Evolutionary conservation across 441 rosid species (phyloP), one percentile per base, ranked within the genome.

Genomic region (Adansonia grandidieri): DNA sequence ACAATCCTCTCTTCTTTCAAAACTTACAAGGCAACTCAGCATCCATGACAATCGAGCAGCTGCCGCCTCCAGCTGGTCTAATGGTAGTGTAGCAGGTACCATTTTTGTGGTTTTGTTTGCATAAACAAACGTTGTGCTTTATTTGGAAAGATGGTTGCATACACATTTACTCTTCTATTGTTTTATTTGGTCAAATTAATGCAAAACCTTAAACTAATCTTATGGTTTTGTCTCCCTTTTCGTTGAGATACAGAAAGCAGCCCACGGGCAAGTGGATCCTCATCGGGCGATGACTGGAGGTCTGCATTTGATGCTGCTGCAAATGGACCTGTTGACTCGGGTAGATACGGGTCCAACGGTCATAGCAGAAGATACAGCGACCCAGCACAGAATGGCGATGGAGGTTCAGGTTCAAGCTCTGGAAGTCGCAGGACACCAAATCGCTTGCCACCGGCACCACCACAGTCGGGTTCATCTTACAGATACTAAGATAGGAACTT

Each of bases 231-330:
- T 71, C 45, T 56, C 45, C 24, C 58, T 2, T 60, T 22, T 19
- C 15, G 8, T 57, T 50, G 13, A 19, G 14, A 74, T 63, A 62
- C 93, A 96, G 99, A 96, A 48, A 92, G 89, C 83, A 91, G 97
- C 86, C 93, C 97, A 40, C 90, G 86, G 84, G 75, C 87, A 72
- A 85, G 77, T 17, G 93, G 90, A 60, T 66, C 87, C 0, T 63
- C 90, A 48, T 68, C 93, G 40, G 98, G 97, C 0, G 98, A 97
- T 67, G 99, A 95, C 75, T 97, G 99, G 99, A 95, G 96, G 84
- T 87, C 91, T 80, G 99, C 98, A 71, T 97, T 97, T 71, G 92
- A 92, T 70, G 86, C 97, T 11, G 98, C 98, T 53, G 97, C 90
- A 32, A 90, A 90, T 75, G 98, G 97, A 40, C 84, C 80, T 6